Conservation (phyloP, 2,329 filamentous ascomycete genomes). For the Aschersonia sp. region DNA sequence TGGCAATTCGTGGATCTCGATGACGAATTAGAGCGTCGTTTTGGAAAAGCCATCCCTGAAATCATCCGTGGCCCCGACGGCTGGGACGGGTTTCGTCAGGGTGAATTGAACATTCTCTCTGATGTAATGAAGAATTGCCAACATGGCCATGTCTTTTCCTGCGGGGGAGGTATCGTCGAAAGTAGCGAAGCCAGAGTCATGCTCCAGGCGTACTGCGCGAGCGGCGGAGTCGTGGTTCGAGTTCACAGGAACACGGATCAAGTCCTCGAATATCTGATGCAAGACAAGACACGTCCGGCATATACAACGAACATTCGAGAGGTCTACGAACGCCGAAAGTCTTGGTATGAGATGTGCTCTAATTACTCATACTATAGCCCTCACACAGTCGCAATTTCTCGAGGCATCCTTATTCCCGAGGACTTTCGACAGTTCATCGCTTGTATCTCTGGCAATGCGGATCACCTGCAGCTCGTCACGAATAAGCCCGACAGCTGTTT, state of each 20-base stretch:
- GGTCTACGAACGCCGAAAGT: conserved; percentile 79
- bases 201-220: conserved; percentile 56
- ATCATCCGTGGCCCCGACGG: conserved; percentile 58
- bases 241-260: conserved; percentile 79
- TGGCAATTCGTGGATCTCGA: conserved; percentile 80
- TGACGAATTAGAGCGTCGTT: conserved; percentile 62
- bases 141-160: conserved; percentile 72
- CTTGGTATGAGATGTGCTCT: conserved; percentile 85
- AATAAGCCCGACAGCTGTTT: conserved; percentile 71
- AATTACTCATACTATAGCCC: conserved; percentile 89
- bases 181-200: conserved; percentile 63
- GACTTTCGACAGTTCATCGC: conserved; percentile 24
- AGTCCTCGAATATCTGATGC: conserved; percentile 75
- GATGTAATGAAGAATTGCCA: conserved; percentile 61
- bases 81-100: conserved; percentile 77
- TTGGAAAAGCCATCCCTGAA: conserved; percentile 68
- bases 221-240: conserved; percentile 70
- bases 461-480: conserved; percentile 27
- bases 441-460: conserved; percentile 23
- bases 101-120: conserved; percentile 61
- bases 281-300: conserved; percentile 81
- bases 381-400: conserved; percentile 22
- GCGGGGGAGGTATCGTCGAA: conserved; percentile 87
- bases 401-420: conserved; percentile 13
- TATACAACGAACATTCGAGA: conserved; percentile 86